phyloP scores from a whole-genome alignment of 495 filamentous ascomycete genomes.

The Pseudotulostoma volvatum region DNA sequence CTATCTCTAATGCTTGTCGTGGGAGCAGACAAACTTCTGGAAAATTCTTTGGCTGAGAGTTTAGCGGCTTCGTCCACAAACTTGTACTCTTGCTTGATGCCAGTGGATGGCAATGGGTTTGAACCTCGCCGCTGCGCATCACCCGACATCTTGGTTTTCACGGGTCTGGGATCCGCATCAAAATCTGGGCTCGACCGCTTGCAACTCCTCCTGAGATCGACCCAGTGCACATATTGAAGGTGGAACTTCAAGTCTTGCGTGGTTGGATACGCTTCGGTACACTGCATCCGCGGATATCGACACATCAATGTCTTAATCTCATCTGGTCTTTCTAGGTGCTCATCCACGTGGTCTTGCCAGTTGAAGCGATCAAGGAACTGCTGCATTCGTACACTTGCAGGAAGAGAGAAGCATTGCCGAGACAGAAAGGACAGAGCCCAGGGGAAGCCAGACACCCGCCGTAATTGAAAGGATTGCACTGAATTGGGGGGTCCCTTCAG shows the following conservation, averaged over 20 bases:
- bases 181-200: not conserved
- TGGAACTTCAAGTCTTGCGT: slow-evolving; percentile 8
- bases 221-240: slow-evolving; percentile 8
- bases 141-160: too few relatives aligned
- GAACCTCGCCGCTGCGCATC: not conserved
- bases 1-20: too few relatives aligned
- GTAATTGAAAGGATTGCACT: slow-evolving; percentile 11
- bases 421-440: slow-evolving; percentile 5
- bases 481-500: slow-evolving; percentile 7
- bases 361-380: slow-evolving; percentile 5
- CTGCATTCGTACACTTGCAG: slow-evolving; percentile 2
- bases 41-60: too few relatives aligned
- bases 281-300: not conserved
- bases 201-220: slow-evolving; percentile 1
- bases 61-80: too few relatives aligned
- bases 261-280: slow-evolving; percentile 4
- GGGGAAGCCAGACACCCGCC: slow-evolving; percentile 5
- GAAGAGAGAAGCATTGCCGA: not conserved
- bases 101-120: too few relatives aligned
- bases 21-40: too few relatives aligned
- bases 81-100: too few relatives aligned
- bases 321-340: too few relatives aligned
- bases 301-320: too few relatives aligned
- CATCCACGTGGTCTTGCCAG: slow-evolving; percentile 7
- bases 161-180: not conserved